Evolutionary conservation across 2,329 filamentous ascomycete genomes (phyloP), one percentile per base, ranked within the genome.

Genomic region (Arthroderma sp.): DNA sequence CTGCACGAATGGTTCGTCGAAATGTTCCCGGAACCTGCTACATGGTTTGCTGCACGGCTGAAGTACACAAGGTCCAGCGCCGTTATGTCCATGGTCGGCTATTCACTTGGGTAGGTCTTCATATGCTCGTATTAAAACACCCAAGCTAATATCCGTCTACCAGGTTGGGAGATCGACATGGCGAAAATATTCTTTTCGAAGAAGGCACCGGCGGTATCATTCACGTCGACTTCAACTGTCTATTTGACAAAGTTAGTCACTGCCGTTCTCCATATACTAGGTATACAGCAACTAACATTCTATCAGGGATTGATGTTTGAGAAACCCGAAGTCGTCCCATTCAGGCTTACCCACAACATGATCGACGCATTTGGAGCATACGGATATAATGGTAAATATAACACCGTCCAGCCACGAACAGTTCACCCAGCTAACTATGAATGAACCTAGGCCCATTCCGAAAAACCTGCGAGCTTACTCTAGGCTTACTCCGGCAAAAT

Each of bases 81-180:
- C 7, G 91, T 98, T 53, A 98, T 98, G 88, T 94, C 87, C n/a
- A 98, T 99, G 77, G 86, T 94, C 4, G 91, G 91, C 41, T 93
- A 94, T 46, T 88, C 96, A 40, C 75, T 99, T 4, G 91, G 78
- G 48, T 69, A 58, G 44, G 63, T 22, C 28, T 29, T 22, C 11
- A 36, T 27, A 9, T 22, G 30, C 29, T 30, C 8, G 22, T 38
- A 44, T 40, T 32, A 30, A 8, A 11, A 4, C 22, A 22, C 37
- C 38, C 27, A 44, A 36, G 29, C 36, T 45, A 39, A 55, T 41
- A 44, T 36, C 36, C 5, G 46, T 28, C 30, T 48, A 11, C 41
- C 39, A 69, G 83, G 0, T 72, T 99, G 0, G 91, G 91, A 34
- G 91, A 99, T 64, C 81, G 91, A 3, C 91, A 99, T 65, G 89